Percentiles rank a stretch among this genome's conserved stretches.
Conservation (phyloP, 2,329 filamentous ascomycete genomes). For the Alternaria sp. region DNA sequence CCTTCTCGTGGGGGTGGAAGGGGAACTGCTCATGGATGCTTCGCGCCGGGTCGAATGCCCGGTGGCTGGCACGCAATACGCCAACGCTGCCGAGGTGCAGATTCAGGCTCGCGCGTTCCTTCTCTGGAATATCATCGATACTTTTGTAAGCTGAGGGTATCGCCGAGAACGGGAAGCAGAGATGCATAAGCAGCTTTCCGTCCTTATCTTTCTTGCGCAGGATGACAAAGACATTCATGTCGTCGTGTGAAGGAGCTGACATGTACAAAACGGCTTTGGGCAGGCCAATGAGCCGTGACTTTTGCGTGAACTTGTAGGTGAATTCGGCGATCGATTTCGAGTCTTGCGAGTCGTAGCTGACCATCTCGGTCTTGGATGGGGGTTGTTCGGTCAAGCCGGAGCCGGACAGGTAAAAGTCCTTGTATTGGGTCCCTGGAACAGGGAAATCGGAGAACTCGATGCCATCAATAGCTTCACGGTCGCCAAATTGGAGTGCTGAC, state of each 20-base stretch:
- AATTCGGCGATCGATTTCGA: conserved; percentile 18
- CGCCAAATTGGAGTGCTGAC: conserved; percentile 43
- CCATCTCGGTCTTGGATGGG: background rate
- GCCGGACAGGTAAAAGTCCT: conserved; percentile 13
- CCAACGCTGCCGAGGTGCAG: conserved; percentile 53
- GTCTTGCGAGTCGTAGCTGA: conserved; percentile 26
- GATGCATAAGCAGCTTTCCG: conserved; percentile 46
- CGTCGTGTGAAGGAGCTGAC: conserved; percentile 51
- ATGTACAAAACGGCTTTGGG: conserved; percentile 58
- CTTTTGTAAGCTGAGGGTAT: conserved; percentile 31
- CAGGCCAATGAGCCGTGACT: conserved; percentile 52
- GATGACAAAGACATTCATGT: conserved; percentile 54
- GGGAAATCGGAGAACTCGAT: conserved; percentile 25
- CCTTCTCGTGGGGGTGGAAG: conserved; percentile 49
- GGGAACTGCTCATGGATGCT: conserved; percentile 34
- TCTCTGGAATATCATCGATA: conserved; percentile 65
- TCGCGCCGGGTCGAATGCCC: conserved; percentile 36
- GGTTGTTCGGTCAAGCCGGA: conserved; percentile 4
- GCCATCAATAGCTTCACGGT: conserved; percentile 22
- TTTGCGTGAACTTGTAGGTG: conserved; percentile 40
- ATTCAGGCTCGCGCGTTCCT: conserved; percentile 50
- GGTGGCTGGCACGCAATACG: conserved; percentile 54
- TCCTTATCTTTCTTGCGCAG: conserved; percentile 53
- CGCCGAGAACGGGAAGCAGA: conserved; percentile 49
- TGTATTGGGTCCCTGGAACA: conserved; percentile 21